These are phyloP conservation scores for Elaeagnus macrophylla DNA, from an alignment of 306 rosid species.

Conservation along the genomic window DNA sequence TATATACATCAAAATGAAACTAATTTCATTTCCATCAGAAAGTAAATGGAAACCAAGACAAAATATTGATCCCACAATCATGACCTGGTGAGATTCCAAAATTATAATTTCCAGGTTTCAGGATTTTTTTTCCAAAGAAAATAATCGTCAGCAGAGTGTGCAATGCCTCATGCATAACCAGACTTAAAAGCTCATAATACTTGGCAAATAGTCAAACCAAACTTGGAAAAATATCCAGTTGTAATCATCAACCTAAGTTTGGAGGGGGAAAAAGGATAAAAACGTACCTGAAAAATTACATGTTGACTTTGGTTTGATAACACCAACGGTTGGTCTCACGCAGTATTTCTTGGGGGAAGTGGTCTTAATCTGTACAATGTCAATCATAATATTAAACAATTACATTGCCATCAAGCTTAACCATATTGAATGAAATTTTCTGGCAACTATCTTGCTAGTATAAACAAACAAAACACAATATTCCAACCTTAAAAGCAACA, in stretches of 20 bases:
- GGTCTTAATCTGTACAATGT: slow-evolving; percentile 62
- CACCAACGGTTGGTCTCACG: slow-evolving; percentile 84
- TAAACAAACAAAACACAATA: slow-evolving; percentile 8
- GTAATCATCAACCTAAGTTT: too few species aligned
- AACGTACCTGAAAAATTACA: slow-evolving; percentile 60
- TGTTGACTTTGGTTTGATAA: slow-evolving; percentile 54
- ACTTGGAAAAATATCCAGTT: too few species aligned
- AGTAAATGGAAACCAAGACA: background rate
- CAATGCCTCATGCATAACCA: too few species aligned
- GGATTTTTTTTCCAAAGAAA: too few species aligned
- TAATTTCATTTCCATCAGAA: background rate
- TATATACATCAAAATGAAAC: background rate
- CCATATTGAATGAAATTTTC: background rate
- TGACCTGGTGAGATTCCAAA: too few species aligned
- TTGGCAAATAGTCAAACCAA: too few species aligned
- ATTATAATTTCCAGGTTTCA: too few species aligned
- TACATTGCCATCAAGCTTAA: background rate
- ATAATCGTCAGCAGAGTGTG: too few species aligned
- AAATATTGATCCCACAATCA: too few species aligned
- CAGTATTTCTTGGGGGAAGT: slow-evolving; percentile 88
- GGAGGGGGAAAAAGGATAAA: background rate
- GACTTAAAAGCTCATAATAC: too few species aligned
- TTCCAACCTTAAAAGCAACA: slow-evolving; percentile 79
- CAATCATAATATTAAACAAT: slow-evolving; percentile 11
- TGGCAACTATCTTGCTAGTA: too few species aligned